These are phyloP conservation scores for Striga asiatica DNA, from an alignment of 257 asterid genomes.

Conservation along the genomic window DNA sequence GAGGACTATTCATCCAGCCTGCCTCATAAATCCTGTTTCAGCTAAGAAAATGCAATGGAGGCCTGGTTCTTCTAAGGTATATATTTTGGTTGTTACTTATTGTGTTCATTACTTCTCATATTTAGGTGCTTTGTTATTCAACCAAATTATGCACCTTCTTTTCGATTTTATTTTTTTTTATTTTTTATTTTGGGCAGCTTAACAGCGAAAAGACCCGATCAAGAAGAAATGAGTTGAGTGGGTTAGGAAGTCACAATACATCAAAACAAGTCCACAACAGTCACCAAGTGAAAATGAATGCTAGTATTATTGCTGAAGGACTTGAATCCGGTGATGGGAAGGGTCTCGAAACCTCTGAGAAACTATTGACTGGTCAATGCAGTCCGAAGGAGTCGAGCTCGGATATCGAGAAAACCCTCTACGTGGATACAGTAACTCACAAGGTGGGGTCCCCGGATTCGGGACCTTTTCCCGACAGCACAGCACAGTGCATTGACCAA, in stretches of 20 bases:
- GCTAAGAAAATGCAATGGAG: conserved; percentile 48
- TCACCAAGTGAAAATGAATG: too few species aligned
- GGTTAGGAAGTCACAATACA: conserved; percentile 9
- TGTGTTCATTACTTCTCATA: too few species aligned
- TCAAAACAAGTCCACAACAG: conserved; percentile 2
- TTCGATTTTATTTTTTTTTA: too few species aligned
- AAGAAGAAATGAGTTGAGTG: conserved; percentile 13
- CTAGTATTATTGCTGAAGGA: too few species aligned
- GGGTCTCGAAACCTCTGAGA: conserved; percentile 41
- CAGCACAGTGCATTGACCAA: conserved; percentile 19
- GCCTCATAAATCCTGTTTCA: conserved; percentile 53
- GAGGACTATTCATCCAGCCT: conserved; percentile 41
- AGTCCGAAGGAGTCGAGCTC: conserved; percentile 18
- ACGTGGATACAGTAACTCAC: conserved; percentile 47
- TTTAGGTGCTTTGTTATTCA: too few species aligned
- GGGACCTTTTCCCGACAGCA: conserved; percentile 21
- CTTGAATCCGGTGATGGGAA: too few species aligned
- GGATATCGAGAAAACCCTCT: conserved; percentile 55
- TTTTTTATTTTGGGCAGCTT: conserved; percentile 9
- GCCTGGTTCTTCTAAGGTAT: too few species aligned
- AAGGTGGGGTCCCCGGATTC: conserved; percentile 20
- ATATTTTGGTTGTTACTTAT: not conserved
- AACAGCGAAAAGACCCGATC: conserved; percentile 11
- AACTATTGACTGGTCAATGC: conserved; percentile 30
- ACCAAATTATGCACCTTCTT: too few species aligned